These are phyloP conservation scores for Saprolegnia diclina DNA, from an alignment of 352 stramenopile genomes.

Conservation along the genomic window DNA sequence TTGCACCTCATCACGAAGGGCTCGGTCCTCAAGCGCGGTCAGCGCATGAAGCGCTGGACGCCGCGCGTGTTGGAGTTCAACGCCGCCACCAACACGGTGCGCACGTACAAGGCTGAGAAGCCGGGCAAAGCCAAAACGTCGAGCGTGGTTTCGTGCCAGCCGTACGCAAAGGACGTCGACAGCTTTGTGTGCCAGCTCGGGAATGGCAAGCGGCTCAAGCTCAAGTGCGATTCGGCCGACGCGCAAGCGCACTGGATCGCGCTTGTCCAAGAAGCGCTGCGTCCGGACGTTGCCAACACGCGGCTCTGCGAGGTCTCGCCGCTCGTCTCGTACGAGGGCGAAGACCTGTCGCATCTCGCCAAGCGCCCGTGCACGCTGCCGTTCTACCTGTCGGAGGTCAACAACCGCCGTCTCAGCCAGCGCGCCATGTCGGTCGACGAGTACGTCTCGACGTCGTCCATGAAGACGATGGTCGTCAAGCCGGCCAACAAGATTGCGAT, in stretches of 20 bases:
- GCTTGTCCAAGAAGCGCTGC: conserved; percentile 17
- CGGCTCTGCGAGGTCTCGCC: conserved; percentile 40
- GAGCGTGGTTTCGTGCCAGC: conserved; percentile 15
- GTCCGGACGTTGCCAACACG: conserved; percentile 21
- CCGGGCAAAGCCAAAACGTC: conserved; percentile 14
- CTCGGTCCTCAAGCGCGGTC: conserved; percentile 16
- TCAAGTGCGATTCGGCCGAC: conserved; percentile 31
- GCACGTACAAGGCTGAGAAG: conserved; percentile 24
- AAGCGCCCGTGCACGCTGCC: conserved; percentile 18
- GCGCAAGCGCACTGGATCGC: conserved; percentile 15
- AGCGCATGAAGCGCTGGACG: conserved; percentile 24
- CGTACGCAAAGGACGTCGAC: background rate
- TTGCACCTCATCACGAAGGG: conserved; percentile 24
- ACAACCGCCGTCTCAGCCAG: conserved; percentile 17
- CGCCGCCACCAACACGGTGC: conserved; percentile 18
- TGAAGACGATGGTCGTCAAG: conserved; percentile 21
- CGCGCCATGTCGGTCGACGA: conserved; percentile 1
- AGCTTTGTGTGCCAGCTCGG: conserved; percentile 19
- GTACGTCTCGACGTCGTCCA: conserved; percentile 20
- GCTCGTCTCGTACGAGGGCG: conserved; percentile 83
- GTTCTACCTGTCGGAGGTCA: conserved; percentile 18
- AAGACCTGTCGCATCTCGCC: conserved; percentile 50
- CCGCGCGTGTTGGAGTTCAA: conserved; percentile 19
- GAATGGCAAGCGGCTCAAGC: conserved; percentile 44
- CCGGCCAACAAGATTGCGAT: background rate